Evolutionary conservation across 345 rosid species (phyloP).

Genomic region (Populus davidiana): DNA sequence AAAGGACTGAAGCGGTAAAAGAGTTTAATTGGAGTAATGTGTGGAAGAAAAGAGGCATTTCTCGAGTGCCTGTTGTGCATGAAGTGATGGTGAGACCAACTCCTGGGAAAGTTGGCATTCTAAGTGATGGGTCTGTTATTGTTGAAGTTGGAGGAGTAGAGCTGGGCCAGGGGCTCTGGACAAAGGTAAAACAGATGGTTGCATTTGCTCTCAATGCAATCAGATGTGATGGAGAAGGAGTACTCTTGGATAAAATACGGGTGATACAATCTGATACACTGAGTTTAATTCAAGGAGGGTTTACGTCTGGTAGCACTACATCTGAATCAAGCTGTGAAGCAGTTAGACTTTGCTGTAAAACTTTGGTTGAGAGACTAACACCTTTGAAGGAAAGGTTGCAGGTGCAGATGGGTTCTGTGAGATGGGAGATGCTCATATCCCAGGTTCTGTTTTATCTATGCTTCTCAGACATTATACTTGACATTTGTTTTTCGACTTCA

Average conservation of each 20-base stretch:
- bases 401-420: constrained; percentile 47
- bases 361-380: constrained; percentile 60
- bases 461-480: background rate
- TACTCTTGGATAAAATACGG: constrained; percentile 60
- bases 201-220: constrained; percentile 73
- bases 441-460: constrained; percentile 45
- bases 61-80: constrained; percentile 62
- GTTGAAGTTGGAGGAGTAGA: constrained; percentile 94
- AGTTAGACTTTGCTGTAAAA: constrained; percentile 61
- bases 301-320: constrained; percentile 78
- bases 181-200: constrained; percentile 86
- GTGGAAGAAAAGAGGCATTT: constrained; percentile 78
- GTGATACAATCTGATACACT: constrained; percentile 69
- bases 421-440: constrained; percentile 64
- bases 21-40: constrained; percentile 51
- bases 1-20: constrained; percentile 46
- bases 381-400: constrained; percentile 47
- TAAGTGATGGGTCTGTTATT: constrained; percentile 75
- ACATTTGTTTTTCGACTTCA: background rate
- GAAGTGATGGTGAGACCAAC: constrained; percentile 49
- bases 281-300: constrained; percentile 70
- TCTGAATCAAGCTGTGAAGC: constrained; percentile 90
- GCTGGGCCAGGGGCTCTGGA: constrained; percentile 93
- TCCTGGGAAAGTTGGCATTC: constrained; percentile 81
- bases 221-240: constrained; percentile 41